Percentiles rank a stretch among this genome's conserved stretches.
These are phyloP conservation scores for Medicago ruthenica DNA, from an alignment of 306 rosid species.

Conservation along the genomic window DNA sequence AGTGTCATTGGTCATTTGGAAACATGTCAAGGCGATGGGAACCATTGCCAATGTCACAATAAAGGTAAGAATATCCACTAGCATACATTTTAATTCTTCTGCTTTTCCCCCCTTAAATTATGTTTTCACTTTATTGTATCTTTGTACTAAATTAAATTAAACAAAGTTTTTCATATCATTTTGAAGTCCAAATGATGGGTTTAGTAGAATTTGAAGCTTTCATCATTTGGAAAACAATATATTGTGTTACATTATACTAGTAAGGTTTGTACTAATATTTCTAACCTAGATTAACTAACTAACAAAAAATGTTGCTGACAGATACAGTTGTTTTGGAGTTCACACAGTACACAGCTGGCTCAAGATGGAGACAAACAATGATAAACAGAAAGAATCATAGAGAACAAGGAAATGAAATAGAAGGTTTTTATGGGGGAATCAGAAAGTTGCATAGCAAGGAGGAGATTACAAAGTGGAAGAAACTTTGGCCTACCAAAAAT, in stretches of 20 bases:
- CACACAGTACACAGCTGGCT: slow-evolving; percentile 73
- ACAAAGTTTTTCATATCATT: not conserved
- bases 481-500: slow-evolving; percentile 65
- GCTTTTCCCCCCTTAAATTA: not conserved
- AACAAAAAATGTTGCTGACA: slow-evolving; percentile 49
- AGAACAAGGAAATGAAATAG: slow-evolving; percentile 83
- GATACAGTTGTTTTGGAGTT: slow-evolving; percentile 80
- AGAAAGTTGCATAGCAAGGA: slow-evolving; percentile 69
- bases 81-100: slow-evolving; percentile 23
- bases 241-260: too few relatives aligned
- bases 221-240: too few relatives aligned
- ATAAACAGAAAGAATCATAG: slow-evolving; percentile 70
- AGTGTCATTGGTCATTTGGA: slow-evolving; percentile 82
- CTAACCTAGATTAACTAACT: slow-evolving; percentile 4
- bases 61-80: slow-evolving; percentile 62
- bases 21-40: slow-evolving; percentile 57
- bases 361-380: slow-evolving; percentile 75
- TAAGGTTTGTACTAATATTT: not conserved
- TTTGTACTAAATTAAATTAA: not conserved
- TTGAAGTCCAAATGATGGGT: too few relatives aligned
- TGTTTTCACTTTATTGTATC: slow-evolving; percentile 15
- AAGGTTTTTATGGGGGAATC: slow-evolving; percentile 90
- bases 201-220: too few relatives aligned
- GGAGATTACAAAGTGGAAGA: slow-evolving; percentile 80
- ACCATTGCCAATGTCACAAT: slow-evolving; percentile 66